Conservation (phyloP, 345 rosid species). For the Aquilaria yunnanensis region DNA sequence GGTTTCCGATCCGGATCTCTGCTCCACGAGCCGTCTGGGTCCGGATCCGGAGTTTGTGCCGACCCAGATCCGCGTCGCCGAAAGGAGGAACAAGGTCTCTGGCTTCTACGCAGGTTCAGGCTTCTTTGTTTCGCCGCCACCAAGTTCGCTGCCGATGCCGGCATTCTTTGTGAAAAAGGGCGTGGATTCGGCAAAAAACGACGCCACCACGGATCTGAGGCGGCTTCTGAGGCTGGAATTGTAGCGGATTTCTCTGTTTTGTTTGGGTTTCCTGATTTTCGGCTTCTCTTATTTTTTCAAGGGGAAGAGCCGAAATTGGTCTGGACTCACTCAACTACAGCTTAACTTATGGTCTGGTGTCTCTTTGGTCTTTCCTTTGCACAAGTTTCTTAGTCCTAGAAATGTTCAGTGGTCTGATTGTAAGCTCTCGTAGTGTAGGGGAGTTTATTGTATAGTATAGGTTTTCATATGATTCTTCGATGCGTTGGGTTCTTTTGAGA, state of each 20-base stretch:
- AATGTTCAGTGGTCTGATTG: no score
- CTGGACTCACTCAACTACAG: slow-evolving; percentile 11
- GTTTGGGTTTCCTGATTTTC: slow-evolving; percentile 18
- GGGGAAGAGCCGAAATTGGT: slow-evolving; percentile 46
- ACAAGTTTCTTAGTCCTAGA: no score
- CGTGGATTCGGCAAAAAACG: slow-evolving; percentile 9
- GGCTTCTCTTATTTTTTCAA: slow-evolving; percentile 84
- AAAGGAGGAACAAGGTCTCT: slow-evolving; percentile 9
- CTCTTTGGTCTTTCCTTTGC: neutral
- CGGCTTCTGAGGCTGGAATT: slow-evolving; percentile 47
- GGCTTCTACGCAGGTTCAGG: slow-evolving; percentile 75
- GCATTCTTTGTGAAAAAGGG: slow-evolving; percentile 48
- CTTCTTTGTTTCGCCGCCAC: slow-evolving; percentile 77
- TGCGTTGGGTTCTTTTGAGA: no score
- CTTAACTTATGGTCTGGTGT: neutral
- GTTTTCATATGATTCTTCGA: no score
- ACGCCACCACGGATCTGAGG: slow-evolving; percentile 46
- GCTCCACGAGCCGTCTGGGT: slow-evolving; percentile 25
- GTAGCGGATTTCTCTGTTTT: slow-evolving; percentile 6
- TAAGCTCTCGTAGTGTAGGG: no score
- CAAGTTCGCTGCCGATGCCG: slow-evolving; percentile 85
- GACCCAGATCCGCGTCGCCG: slow-evolving; percentile 23
- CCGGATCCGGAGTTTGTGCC: slow-evolving; percentile 28
- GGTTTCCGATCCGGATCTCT: slow-evolving; percentile 21
- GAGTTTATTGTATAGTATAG: no score